Conservation (phyloP, 129 eudicot species). For the Pulicaria dysenterica region DNA sequence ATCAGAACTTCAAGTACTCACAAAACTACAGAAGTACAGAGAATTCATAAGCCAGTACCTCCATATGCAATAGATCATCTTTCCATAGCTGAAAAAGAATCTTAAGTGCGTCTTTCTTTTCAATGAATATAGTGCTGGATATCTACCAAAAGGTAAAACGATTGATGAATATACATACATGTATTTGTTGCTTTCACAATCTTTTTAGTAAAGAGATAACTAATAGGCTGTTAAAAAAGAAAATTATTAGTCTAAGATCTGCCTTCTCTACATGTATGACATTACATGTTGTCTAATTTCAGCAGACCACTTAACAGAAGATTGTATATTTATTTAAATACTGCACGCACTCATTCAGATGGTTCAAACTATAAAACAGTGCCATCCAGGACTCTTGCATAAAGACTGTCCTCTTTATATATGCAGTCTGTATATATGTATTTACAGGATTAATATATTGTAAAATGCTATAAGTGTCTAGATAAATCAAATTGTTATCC, state of each 20-base stretch:
- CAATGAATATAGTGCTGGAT: conserved; percentile 64
- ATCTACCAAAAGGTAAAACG: conserved; percentile 46
- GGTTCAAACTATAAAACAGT: neutral
- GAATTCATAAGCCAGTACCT: conserved; percentile 52
- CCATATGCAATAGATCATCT: conserved; percentile 69
- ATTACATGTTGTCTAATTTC: conserved; percentile 5
- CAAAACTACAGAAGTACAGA: neutral
- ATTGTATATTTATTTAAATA: too few relatives aligned
- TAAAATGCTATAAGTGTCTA: neutral
- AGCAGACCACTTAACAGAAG: neutral
- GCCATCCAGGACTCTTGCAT: neutral
- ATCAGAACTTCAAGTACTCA: neutral
- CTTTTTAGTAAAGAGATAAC: neutral
- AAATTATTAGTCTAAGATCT: neutral
- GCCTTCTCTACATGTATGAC: neutral
- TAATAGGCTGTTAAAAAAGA: neutral
- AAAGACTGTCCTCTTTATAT: neutral
- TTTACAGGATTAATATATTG: neutral
- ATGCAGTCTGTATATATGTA: neutral
- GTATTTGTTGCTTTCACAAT: neutral
- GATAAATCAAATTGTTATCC: neutral
- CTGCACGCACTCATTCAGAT: conserved; percentile 13
- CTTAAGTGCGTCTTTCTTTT: conserved; percentile 71
- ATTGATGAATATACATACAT: conserved; percentile 1
- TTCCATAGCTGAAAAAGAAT: conserved; percentile 82